Base-by-base conservation (phyloP, 768 basidiomycete species). In the Pleurotus cornucopiae region DNA sequence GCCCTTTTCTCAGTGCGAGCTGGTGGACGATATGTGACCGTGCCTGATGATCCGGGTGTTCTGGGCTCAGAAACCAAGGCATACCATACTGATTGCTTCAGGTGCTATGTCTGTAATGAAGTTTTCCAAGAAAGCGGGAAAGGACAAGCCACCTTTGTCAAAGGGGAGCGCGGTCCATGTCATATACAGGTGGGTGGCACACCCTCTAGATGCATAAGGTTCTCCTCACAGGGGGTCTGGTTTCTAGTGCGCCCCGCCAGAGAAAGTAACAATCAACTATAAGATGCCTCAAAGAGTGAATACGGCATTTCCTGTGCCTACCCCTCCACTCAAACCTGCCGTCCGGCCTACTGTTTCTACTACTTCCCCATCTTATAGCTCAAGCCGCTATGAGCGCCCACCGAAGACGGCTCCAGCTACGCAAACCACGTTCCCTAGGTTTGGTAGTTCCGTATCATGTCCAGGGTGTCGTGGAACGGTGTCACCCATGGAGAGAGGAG, bases 401-500 rank as follows among this genome's bases (percentile, higher is more conserved):
- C 46, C 66, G 25, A 58, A 62, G 58, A 63, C 72, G 46, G 68
- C 77, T 21, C 71, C 76, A 5, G 48, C 73, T 4, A 68, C 68
- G 5, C 68, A 60, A 58, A 64, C 55, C 54, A 67, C 60, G 56
- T 77, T 73, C 61, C 77, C 82, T 43, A 80, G 83, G 4, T 88
- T 87, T 63, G 86, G 86, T 11, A 76, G 79, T 48, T 74, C 77
- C 34, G 71, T 76, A n/a, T 61, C 75, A 23, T 94, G 91, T 62
- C 89, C 90, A 7, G 90, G 88, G 21, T 94, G 91, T 67, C 75
- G 74, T 52, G 83, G 80, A 62, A 65, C 81, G 0, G 91, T 93
- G 11, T 89, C 88, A 13, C 81, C 81, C 1, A 92, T 94, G 90
- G 91, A 93, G 63, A 76, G 81, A 57, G 91, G 91, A 6, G 90